Base-by-base conservation (phyloP, 2,329 filamentous ascomycete species). In the Hypoxylon sp. region DNA sequence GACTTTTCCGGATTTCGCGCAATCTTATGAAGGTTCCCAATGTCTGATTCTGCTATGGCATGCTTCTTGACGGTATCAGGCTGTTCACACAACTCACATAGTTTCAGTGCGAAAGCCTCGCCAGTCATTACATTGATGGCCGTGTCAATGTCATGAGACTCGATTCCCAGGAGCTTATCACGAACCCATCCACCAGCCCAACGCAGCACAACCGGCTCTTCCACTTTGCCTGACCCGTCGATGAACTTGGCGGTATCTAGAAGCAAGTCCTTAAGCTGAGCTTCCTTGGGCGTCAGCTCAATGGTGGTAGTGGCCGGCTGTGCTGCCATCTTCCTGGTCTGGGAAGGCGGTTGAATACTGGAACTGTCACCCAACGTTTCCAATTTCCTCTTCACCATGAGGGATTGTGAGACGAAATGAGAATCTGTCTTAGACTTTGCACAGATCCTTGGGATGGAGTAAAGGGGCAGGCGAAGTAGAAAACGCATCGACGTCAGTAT, bases 1-100 rank as follows among this genome's bases (percentile, higher is more conserved):
- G 94, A 97, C 81, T 97, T 97, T 74, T 97, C 94, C 0, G 94
- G 95, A 77, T 98, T 98, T 61, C 91, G 91, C 55, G 91, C 90
- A 71, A 97, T 95, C 78, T 93, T 96, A 83, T 97, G 91, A 30
- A 97, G 84, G 68, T 88, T 90, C 52, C 91, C 90, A 56, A 96
- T 83, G 61, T 90, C 89, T 55, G 85, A 85, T 16, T 79, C 75
- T 29, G 77, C 77, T 51, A 90, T 83, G 8, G 79, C 80, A 73
- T 94, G 90, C 74, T 88, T 89, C 54, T 85, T 81, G 2, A 86
- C 79, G 63, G 89, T 88, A 3, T 84, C 85, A 0, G 86, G 82
- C 25, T 83, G 79, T 52, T 86, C 85, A 74, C 93, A 90, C 74
- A 91, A 92, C 69, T 89, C 84, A 68, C 88, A 85, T 77, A 96